Conservation (phyloP, 2,329 filamentous ascomycete genomes). For the Fusarium falciforme region DNA sequence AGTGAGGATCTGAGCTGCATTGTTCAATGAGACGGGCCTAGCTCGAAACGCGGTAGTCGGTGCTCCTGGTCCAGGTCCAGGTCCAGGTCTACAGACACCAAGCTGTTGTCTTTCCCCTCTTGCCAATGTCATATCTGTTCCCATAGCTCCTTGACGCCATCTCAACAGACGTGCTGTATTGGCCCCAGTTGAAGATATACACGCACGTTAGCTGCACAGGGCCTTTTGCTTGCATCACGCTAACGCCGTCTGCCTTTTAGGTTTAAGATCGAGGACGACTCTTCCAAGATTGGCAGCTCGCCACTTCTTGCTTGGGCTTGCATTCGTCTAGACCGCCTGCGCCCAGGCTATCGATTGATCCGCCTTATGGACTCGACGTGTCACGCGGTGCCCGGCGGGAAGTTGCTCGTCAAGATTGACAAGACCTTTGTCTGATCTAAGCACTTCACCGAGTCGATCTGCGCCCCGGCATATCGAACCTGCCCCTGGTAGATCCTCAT, state of each 20-base stretch:
- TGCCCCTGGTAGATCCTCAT: not conserved
- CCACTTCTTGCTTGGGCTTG: conserved; percentile 66
- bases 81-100: not conserved
- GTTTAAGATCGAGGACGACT: conserved; percentile 66
- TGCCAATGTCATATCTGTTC: not conserved
- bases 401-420: conserved; percentile 64
- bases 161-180: not conserved
- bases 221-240: conserved; percentile 25
- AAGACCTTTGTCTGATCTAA: conserved; percentile 56
- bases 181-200: conserved; percentile 2
- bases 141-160: not conserved
- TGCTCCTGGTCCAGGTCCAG: not conserved
- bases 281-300: conserved; percentile 50
- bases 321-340: conserved; percentile 68
- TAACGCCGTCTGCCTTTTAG: conserved; percentile 48
- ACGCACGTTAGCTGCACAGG: conserved; percentile 10
- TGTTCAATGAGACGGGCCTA: not conserved
- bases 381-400: conserved; percentile 56
- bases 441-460: not conserved
- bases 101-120: not conserved
- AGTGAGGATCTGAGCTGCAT: not conserved
- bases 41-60: not conserved
- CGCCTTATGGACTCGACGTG: conserved; percentile 60
- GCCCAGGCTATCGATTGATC: conserved; percentile 66
- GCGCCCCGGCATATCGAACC: not conserved